Conservation (phyloP, 2,329 filamentous ascomycete species). For the Whalleya microplaca region DNA sequence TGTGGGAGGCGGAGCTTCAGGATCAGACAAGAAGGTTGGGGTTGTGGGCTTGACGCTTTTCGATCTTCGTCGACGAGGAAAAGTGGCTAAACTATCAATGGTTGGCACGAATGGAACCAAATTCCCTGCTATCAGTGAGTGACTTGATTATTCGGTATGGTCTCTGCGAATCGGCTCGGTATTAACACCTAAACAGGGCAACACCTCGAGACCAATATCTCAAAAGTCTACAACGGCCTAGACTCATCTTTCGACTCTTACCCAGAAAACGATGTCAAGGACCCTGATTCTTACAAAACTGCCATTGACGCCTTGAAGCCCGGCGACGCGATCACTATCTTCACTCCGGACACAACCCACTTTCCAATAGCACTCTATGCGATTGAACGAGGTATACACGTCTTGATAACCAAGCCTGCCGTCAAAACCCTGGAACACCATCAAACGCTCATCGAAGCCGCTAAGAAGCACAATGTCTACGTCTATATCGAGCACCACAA, state of each 20-base stretch:
- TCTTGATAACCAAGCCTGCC: slow-evolving; percentile 92
- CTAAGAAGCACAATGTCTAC: slow-evolving; percentile 76
- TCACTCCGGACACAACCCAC: slow-evolving; percentile 92
- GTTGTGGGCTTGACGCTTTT: slow-evolving; percentile 90
- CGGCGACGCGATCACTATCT: slow-evolving; percentile 92
- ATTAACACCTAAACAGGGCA: slow-evolving; percentile 56
- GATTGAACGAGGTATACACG: slow-evolving; percentile 84
- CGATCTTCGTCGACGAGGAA: slow-evolving; percentile 84
- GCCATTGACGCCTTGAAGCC: slow-evolving; percentile 83
- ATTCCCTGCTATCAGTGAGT: slow-evolving; percentile 85
- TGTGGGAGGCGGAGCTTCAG: slow-evolving; percentile 79
- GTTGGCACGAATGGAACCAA: slow-evolving; percentile 87
- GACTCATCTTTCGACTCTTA: slow-evolving; percentile 86
- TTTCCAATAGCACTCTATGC: slow-evolving; percentile 92
- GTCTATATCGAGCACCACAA: slow-evolving; percentile 98
- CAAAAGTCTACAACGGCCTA: slow-evolving; percentile 82
- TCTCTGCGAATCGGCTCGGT: not conserved
- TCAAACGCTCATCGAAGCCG: slow-evolving; percentile 72
- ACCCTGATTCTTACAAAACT: slow-evolving; percentile 83
- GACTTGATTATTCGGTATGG: not conserved
- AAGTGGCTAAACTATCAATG: slow-evolving; percentile 86
- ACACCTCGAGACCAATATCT: slow-evolving; percentile 87
- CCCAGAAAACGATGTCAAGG: slow-evolving; percentile 72
- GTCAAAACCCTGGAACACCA: slow-evolving; percentile 85
- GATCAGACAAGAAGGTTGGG: slow-evolving; percentile 94